Evolutionary conservation across 2,329 filamentous ascomycete species (phyloP), one percentile per base, ranked within the genome.

Genomic region (Aspergillus bombycis): DNA sequence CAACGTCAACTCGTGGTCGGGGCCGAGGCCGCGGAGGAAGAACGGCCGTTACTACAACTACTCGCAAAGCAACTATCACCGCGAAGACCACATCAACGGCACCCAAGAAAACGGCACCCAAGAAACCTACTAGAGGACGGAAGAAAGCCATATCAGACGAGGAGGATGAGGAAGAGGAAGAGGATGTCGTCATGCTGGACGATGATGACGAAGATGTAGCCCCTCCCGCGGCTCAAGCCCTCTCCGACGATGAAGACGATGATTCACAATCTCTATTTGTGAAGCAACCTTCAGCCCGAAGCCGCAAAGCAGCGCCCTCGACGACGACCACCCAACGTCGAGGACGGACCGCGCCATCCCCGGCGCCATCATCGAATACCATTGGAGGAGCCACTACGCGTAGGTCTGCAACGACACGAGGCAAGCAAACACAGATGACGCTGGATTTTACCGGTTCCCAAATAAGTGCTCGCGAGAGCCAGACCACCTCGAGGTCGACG

Each of bases 1-100:
- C 77, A 26, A 75, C 78, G 23, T 79, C 82, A 62, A 84, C 84
- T 28, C 79, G 84, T 60, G 82, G 82, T 14, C 74, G 80, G 43
- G 80, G 81, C 19, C 73, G 80, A 36, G 80, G 80, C 48, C 75
- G 79, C 26, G 72, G 80, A 59, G 79, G 82, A 32, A 75, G 81
- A 58, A 74, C 82, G 55, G 72, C 78, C 8, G 76, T 77, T 19
- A 74, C 79, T 21, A 78, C 80, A 43, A 62, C 65, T 23, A 69
- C 76, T 14, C 71, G 78, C 38, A 80, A 80, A 69, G 75, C 72
- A n/a, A 62, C 74, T 5, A 68, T 76, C 14, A 64, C 58, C 12
- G 76, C 77, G 46, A 79, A 76, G 26, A 62, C 72, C 26, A 68
- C 72, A 43, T 66, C 73, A 23, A 68, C 76, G 32, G 68, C 78